Evolutionary conservation across 1,284 basidiomycete genomes (phyloP), one percentile per base, ranked within the genome.

Genomic region (Bjerkandera adusta): DNA sequence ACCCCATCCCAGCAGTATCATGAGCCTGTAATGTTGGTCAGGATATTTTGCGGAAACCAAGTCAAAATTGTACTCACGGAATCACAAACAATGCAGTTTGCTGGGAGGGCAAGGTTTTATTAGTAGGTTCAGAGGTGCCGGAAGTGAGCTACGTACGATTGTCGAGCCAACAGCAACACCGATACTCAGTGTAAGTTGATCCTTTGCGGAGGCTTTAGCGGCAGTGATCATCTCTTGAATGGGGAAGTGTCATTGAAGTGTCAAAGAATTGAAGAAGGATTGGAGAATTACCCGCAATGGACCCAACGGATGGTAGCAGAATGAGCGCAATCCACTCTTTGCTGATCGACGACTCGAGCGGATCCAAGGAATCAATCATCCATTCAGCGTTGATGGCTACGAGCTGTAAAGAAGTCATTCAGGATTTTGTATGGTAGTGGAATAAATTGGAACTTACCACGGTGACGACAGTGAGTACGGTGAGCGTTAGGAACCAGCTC

Each of bases 11-110:
- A 84, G 65, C 5, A 75, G 68, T 30, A 84, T 72, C 60, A 81
- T 81, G 47, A 78, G 74, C 16, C 77, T 81, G 46, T 11, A 38
- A 20, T 49, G 24, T 6, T 45, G 38, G 25, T 21, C 12, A 34
- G 35, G 18, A 20, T 42, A 26, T 34, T 12, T 26, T 16, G 21
- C 15, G 20, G 12, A 24, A 5, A 26, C 21, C 8, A 13, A 27
- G n/a, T 8, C 10, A 66, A 25, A 72, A 55, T n/a, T 71, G 26
- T 13, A 69, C 77, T 52, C 50, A 83, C 69, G 93, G 93, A 49
- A 94, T 84, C 47, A 96, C 85, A 56, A 94, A 90, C 21, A 94
- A 76, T 1, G 90, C 87, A 27, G 92, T 92, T 85, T 97, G 93
- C 85, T 89, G 45, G 8, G 38, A n/a, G 44, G n/a, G 15, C 20